Evolutionary conservation across 2,329 filamentous ascomycete genomes (phyloP), one percentile per base, ranked within the genome.

Genomic region (Alternaria burnsii): DNA sequence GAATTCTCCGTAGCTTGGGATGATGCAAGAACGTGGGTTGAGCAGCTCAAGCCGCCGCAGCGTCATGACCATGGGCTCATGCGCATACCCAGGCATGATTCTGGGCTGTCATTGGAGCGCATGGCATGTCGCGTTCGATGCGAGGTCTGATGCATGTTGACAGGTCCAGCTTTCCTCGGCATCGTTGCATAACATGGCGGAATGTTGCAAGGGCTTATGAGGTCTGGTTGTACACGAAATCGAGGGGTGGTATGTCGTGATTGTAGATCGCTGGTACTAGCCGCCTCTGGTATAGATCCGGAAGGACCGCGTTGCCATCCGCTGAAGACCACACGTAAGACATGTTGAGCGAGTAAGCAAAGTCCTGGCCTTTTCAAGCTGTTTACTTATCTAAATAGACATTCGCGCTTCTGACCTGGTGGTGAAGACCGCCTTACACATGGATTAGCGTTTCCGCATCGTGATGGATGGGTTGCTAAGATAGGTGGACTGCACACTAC

Each of bases 201-300:
- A 18, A 26, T 51, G 26, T 55, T 32, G 7, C 30, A 42, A 42
- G 40, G 62, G 52, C 41, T 50, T 54, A 59, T 64, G 51, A 26
- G 42, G 48, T 40, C 57, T 22, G 46, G 48, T 34, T 52, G 63
- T 55, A 69, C 60, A 70, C 73, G 74, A 66, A 66, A 76, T 77
- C 61, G 61, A 63, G 67, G 71, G 68, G 64, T 71, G 43, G n/a
- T 61, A 77, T 78, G 72, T 75, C 75, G 76, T 74, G 70, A 74
- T 77, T 69, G 55, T 48, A 36, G 68, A 72, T 74, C 69, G 26
- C 18, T 41, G 16, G 32, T 12, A 42, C 57, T 63, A 63, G 48
- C 52, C 52, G 38, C 22, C 20, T 50, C 9, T 18, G 44, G 53
- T 11, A 56, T 41, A 40, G 53, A 22, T n/a, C 22, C 43, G 12